phyloP scores from a whole-genome alignment of 106 monocot genomes.

The Acanthochlamys bracteata region DNA sequence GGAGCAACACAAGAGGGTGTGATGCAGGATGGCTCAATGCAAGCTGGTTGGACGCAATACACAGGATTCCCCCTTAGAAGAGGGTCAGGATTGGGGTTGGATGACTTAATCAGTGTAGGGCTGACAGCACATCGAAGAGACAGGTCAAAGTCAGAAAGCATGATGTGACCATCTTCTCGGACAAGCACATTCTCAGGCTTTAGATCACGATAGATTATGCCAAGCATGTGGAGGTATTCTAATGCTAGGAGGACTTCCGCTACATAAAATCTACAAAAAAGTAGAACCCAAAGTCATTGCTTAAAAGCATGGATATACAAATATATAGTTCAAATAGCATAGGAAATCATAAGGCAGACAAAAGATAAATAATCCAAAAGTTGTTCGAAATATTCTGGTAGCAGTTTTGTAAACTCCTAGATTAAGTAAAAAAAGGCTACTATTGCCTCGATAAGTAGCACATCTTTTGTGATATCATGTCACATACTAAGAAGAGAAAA shows the following conservation, averaged over 20 bases:
- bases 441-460: too few relatives aligned
- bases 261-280: conserved; percentile 28
- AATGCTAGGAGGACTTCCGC: conserved; percentile 32
- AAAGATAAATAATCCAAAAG: too few relatives aligned
- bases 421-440: too few relatives aligned
- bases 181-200: conserved; percentile 40
- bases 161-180: conserved; percentile 35
- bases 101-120: conserved; percentile 11
- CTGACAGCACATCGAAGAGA: conserved; percentile 20
- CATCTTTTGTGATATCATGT: too few relatives aligned
- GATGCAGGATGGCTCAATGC: conserved; percentile 10
- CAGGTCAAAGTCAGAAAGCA: conserved; percentile 48
- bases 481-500: too few relatives aligned
- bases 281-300: background rate
- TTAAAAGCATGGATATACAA: background rate
- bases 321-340: background rate
- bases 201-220: conserved; percentile 34
- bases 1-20: conserved; percentile 9
- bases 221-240: conserved; percentile 42
- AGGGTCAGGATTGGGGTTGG: conserved; percentile 1
- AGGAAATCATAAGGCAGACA: too few relatives aligned
- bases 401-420: too few relatives aligned
- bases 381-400: too few relatives aligned
- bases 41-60: conserved; percentile 8
- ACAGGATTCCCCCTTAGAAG: conserved; percentile 5